phyloP scores from a whole-genome alignment of 495 filamentous ascomycete genomes.

The Penicillium waksmanii region DNA sequence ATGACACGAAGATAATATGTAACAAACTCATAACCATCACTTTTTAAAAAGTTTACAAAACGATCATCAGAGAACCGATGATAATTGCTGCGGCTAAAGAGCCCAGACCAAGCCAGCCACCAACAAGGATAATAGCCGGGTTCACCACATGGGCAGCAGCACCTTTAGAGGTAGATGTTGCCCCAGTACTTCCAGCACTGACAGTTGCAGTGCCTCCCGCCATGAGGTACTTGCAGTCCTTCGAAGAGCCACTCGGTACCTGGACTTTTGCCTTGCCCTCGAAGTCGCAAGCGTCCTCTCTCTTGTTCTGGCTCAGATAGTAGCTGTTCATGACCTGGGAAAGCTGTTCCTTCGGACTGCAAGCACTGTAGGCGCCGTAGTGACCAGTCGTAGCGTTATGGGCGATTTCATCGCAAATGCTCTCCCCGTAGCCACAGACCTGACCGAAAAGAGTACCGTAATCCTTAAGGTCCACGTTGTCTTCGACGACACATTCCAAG shows the following conservation, averaged over 20 bases:
- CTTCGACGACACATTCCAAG: slow-evolving; percentile 66
- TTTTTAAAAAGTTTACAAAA: slow-evolving; percentile 31
- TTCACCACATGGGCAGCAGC: slow-evolving; percentile 39
- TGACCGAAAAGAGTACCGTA: slow-evolving; percentile 70
- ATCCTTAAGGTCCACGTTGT: slow-evolving; percentile 50
- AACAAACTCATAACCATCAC: not conserved
- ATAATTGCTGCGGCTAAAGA: slow-evolving; percentile 69
- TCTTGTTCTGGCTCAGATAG: slow-evolving; percentile 58
- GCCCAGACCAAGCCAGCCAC: slow-evolving; percentile 26
- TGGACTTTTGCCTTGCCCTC: slow-evolving; percentile 62
- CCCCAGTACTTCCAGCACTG: slow-evolving; percentile 53
- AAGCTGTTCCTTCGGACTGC: slow-evolving; percentile 73
- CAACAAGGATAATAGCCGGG: slow-evolving; percentile 14
- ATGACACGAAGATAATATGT: slow-evolving; percentile 1
- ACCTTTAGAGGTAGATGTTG: slow-evolving; percentile 36
- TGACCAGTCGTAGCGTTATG: slow-evolving; percentile 69
- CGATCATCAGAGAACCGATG: slow-evolving; percentile 70
- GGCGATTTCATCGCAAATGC: slow-evolving; percentile 71
- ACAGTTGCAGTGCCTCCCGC: slow-evolving; percentile 64
- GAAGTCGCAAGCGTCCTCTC: slow-evolving; percentile 74
- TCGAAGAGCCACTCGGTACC: slow-evolving; percentile 48
- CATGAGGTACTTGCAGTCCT: slow-evolving; percentile 58
- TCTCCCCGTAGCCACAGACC: slow-evolving; percentile 63
- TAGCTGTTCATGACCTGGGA: slow-evolving; percentile 80
- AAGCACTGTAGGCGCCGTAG: slow-evolving; percentile 89